Evolutionary conservation across 495 filamentous ascomycete genomes (phyloP), one percentile per base, ranked within the genome.

Genomic region (Penicillium canescens): DNA sequence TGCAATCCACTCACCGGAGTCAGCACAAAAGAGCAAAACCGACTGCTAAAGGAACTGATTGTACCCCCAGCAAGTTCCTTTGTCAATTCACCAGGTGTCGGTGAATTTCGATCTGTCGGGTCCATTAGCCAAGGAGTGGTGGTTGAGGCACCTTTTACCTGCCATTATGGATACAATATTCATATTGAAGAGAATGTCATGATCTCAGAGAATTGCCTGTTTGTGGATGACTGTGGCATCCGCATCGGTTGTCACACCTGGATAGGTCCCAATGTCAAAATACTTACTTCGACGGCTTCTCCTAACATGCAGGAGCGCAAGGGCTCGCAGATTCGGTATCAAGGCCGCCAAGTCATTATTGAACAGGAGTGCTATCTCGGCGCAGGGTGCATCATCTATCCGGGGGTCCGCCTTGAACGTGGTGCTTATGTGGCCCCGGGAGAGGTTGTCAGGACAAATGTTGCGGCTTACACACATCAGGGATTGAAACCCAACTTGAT

Each of bases 151-250:
- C 93, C 94, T 11, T 98, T 98, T 67, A 86, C 78, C 34, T 98
- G 94, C 69, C 91, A 96, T 62, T 98, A 97, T 62, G 94, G 94
- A 2, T 96, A 96, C 64, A 97, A 98, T 61, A 88, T 98, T 58
- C 80, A 81, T 35, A 86, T 98, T 55, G 94, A 89, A 20, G 88
- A 92, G 60, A 86, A 94, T 62, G 90, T 94, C 6, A 82, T 86
- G 56, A 92, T 98, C 53, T 89, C 88, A 9, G 81, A 89, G 42
- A 91, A 92, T 58, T 98, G 94, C 65, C 83, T 86, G 10, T 89
- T 98, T 61, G 82, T 92, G 45, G 94, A 98, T 61, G 86, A 91
- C 33, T 83, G 83, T 53, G 66, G 73, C 39, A 83, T 90, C 54
- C 84, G 75, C 14, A 91, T 98, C 58, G 92, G 94, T 2, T 84